Conservation (phyloP, 1,284 basidiomycete genomes). For the Rhizoctonia solani region DNA sequence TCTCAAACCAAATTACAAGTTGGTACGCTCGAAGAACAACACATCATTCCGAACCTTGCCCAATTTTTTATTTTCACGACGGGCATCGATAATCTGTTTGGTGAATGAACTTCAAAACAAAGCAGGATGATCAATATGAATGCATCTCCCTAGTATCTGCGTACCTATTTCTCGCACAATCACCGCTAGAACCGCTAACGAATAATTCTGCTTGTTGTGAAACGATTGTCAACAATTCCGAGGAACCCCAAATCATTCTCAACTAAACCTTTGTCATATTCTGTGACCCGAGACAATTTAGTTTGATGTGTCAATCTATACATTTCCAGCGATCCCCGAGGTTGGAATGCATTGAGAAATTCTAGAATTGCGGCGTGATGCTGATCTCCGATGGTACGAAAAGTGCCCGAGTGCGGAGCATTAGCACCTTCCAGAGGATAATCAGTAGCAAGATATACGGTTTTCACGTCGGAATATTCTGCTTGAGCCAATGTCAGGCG, state of each 20-base stretch:
- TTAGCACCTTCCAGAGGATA: conserved; percentile 2
- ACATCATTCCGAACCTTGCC: not conserved
- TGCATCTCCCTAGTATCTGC: not conserved
- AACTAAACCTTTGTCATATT: not conserved
- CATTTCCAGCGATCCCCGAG: conserved; percentile 1
- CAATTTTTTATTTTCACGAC: not conserved
- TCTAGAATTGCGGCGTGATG: conserved; percentile 16
- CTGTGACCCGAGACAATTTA: not conserved
- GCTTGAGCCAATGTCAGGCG: not conserved
- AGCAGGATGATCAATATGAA: not conserved
- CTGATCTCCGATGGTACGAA: conserved; percentile 17
- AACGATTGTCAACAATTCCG: conserved; percentile 29
- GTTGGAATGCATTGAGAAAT: conserved; percentile 30
- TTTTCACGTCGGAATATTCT: not conserved
- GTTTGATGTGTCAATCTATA: conserved; percentile 3
- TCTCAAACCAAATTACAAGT: too few relatives aligned
- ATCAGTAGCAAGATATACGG: conserved; percentile 32
- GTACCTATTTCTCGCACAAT: conserved; percentile 28
- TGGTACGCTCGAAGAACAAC: not conserved
- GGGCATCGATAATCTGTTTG: conserved; percentile 13
- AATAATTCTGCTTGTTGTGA: conserved; percentile 23
- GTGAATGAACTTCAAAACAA: conserved; percentile 21
- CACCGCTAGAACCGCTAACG: conserved; percentile 1
- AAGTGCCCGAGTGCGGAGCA: conserved; percentile 1
- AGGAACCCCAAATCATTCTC: conserved; percentile 10